A percentile compares a stretch with the other conserved stretches of the same genome.
These are phyloP conservation scores for Xanthoconium separans DNA, from an alignment of 1,284 basidiomycete genomes.

Conservation along the genomic window DNA sequence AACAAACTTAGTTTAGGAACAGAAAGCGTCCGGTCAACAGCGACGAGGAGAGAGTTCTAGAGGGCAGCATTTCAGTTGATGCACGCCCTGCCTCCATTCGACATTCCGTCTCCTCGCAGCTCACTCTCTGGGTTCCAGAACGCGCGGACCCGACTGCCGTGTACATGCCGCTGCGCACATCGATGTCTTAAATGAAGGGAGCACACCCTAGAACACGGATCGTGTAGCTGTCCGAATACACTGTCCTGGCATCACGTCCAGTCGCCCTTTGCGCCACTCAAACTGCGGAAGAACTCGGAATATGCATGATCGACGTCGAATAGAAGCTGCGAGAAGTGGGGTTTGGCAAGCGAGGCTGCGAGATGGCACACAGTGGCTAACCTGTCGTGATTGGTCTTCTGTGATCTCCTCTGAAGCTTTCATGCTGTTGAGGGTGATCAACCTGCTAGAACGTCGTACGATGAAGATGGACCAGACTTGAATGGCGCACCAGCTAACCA, in stretches of 20 bases:
- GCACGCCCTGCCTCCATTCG: no score
- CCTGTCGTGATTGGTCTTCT: slow-evolving; percentile 94
- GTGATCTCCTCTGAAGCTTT: slow-evolving; percentile 95
- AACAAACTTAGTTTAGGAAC: no score
- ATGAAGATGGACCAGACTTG: neutral
- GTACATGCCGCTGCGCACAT: no score
- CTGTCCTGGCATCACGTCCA: slow-evolving; percentile 27
- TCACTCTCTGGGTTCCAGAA: no score
- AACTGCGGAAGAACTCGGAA: slow-evolving; percentile 90
- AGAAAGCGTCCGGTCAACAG: no score
- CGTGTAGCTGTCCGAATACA: no score
- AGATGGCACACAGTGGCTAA: slow-evolving; percentile 34
- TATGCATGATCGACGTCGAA: slow-evolving; percentile 99
- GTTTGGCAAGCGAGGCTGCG: neutral
- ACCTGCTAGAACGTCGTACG: slow-evolving; percentile 48
- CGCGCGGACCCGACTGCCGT: no score
- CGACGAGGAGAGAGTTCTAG: no score
- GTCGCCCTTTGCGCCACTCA: slow-evolving; percentile 48
- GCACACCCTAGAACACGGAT: no score
- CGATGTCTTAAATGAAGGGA: no score
- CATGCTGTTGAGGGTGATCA: slow-evolving; percentile 96
- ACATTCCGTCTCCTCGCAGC: no score
- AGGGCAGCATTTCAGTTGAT: no score
- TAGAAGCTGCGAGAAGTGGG: slow-evolving; percentile 59
- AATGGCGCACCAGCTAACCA: slow-evolving; percentile 82